phyloP scores from a whole-genome alignment of 2,329 filamentous ascomycete species.

The Claviceps sorghi region DNA sequence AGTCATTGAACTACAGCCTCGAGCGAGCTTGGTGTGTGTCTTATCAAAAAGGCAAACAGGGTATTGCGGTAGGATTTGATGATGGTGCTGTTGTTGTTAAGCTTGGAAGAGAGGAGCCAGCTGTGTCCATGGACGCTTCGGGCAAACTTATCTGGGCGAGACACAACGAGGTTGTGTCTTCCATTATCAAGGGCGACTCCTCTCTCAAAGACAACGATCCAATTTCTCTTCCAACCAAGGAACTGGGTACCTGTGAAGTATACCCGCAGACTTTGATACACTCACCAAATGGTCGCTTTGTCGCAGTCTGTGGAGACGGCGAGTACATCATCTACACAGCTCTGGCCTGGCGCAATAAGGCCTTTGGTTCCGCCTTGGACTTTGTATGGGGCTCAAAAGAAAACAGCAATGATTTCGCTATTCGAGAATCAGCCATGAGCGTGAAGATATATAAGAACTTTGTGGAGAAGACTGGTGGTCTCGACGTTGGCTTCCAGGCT shows the following conservation, averaged over 20 bases:
- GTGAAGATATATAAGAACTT: slow-evolving; percentile 99
- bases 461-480: slow-evolving; percentile 71
- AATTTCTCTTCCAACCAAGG: slow-evolving; percentile 78
- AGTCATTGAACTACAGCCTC: slow-evolving; percentile 87
- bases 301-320: slow-evolving; percentile 72
- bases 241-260: slow-evolving; percentile 89
- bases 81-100: slow-evolving; percentile 97
- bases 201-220: slow-evolving; percentile 77
- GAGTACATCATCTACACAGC: slow-evolving; percentile 99
- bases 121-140: slow-evolving; percentile 90
- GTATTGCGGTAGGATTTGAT: slow-evolving; percentile 89
- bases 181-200: slow-evolving; percentile 84
- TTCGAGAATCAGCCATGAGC: slow-evolving; percentile 82
- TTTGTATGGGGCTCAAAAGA: slow-evolving; percentile 97
- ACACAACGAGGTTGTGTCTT: slow-evolving; percentile 87
- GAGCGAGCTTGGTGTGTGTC: slow-evolving; percentile 96
- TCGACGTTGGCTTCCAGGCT: slow-evolving; percentile 90
- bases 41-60: slow-evolving; percentile 88
- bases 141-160: slow-evolving; percentile 94
- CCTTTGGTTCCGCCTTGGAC: slow-evolving; percentile 86
- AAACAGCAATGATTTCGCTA: slow-evolving; percentile 96
- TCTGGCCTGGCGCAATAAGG: slow-evolving; percentile 91
- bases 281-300: slow-evolving; percentile 88
- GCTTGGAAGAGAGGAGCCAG: slow-evolving; percentile 91
- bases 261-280: slow-evolving; percentile 91